Conservation (phyloP, 164 flowering plant species). For the Amborella trichopoda region DNA sequence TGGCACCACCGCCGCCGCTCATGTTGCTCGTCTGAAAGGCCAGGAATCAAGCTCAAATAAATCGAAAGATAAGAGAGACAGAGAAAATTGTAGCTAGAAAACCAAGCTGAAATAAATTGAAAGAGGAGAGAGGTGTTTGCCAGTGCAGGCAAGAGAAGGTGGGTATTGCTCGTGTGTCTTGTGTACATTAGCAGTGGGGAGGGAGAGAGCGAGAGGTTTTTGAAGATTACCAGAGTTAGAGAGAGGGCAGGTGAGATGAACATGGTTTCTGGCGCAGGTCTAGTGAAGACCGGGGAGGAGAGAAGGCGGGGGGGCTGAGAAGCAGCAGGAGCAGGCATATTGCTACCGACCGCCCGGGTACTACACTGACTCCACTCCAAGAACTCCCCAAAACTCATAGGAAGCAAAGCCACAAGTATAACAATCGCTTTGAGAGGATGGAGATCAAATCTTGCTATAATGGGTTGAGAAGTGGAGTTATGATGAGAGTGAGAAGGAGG, state of each 20-base stretch:
- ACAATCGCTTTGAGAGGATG: neutral
- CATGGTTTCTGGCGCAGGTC: constrained; percentile 48
- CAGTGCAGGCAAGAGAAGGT: too few species aligned
- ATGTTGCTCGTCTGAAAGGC: constrained; percentile 51
- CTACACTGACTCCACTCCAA: constrained; percentile 38
- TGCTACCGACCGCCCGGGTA: constrained; percentile 31
- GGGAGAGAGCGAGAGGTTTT: constrained; percentile 1
- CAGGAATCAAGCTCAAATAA: neutral
- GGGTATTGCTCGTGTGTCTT: too few species aligned
- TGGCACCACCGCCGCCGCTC: constrained; percentile 18
- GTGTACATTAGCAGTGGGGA: too few species aligned
- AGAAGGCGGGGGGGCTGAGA: constrained; percentile 46
- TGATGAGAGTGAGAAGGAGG: neutral
- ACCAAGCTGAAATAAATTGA: neutral
- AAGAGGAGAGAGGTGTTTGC: neutral
- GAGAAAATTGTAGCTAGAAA: neutral
- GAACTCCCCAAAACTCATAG: constrained; percentile 90
- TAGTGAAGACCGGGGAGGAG: constrained; percentile 24
- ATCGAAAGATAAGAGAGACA: neutral
- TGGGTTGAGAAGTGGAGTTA: too few species aligned
- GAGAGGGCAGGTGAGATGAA: constrained; percentile 91
- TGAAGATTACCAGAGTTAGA: constrained; percentile 61
- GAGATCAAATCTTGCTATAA: neutral
- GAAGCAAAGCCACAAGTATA: neutral
- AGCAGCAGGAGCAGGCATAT: constrained; percentile 53